A percentile compares a stretch with the other conserved stretches of the same genome.
phyloP scores from a whole-genome alignment of 306 rosid species.

The Prosopis cineraria region DNA sequence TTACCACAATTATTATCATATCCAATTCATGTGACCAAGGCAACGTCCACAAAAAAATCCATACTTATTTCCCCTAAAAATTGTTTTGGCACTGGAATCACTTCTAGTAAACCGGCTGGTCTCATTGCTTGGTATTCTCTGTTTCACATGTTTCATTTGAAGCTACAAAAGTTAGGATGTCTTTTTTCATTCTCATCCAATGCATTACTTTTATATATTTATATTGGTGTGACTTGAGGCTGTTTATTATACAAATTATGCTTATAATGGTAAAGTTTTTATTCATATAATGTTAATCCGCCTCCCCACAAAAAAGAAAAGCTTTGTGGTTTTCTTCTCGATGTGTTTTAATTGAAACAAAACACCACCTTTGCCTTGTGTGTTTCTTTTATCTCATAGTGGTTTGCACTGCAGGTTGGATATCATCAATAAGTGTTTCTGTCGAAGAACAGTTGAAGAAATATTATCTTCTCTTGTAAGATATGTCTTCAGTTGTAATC shows the following conservation, averaged over 20 bases:
- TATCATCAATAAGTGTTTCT: constrained; percentile 82
- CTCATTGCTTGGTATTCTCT: not conserved
- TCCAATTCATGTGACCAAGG: not conserved
- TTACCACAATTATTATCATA: not conserved
- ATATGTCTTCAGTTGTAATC: constrained; percentile 21
- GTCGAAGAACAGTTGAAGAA: constrained; percentile 70
- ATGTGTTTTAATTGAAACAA: not conserved
- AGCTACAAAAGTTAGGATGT: not conserved
- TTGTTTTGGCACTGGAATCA: not conserved
- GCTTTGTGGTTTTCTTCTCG: not conserved
- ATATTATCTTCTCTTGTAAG: constrained; percentile 85
- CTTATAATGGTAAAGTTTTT: not conserved
- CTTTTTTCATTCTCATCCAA: not conserved
- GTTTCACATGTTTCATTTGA: not conserved
- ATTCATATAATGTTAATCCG: not conserved
- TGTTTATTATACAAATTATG: not conserved
- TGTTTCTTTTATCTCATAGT: constrained; percentile 23
- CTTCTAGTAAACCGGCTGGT: not conserved
- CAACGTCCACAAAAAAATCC: not conserved
- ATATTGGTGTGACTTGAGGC: not conserved
- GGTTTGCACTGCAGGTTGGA: constrained; percentile 57
- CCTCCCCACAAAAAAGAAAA: not conserved
- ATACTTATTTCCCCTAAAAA: not conserved
- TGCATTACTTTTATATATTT: not conserved
- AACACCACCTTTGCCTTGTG: not conserved